A percentile compares a stretch with the other conserved stretches of the same genome.
These are phyloP conservation scores for Udeniomyces megalosporus DNA, from an alignment of 768 basidiomycete genomes.

Conservation along the genomic window DNA sequence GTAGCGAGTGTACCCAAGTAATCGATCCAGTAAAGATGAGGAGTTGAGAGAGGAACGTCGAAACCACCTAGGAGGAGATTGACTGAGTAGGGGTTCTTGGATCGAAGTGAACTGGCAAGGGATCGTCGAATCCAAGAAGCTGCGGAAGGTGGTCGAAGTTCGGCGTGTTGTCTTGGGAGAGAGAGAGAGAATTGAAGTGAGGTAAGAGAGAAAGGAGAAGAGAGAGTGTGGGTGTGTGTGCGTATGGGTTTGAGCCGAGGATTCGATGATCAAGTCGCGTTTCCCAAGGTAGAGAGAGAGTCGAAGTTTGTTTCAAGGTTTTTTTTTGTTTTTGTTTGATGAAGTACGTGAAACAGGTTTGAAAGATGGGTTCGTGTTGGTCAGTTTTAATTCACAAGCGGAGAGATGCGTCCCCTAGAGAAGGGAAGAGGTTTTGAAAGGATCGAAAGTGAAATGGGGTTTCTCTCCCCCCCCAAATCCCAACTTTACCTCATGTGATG, in stretches of 20 bases:
- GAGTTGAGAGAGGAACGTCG: conserved; percentile 46
- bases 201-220: neutral
- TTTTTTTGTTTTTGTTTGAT: no score
- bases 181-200: neutral
- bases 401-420: no score
- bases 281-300: no score
- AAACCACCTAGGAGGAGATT: conserved; percentile 87
- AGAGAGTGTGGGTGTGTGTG: neutral
- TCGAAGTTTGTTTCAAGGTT: neutral
- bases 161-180: conserved; percentile 36
- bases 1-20: conserved; percentile 77
- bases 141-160: conserved; percentile 75
- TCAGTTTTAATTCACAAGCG: no score
- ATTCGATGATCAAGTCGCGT: neutral
- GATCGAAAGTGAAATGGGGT: neutral
- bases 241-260: neutral
- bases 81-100: conserved; percentile 72
- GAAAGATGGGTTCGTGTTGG: no score
- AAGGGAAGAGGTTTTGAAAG: neutral
- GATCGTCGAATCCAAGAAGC: conserved; percentile 88
- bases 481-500: conserved; percentile 93
- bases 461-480: no score
- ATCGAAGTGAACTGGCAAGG: conserved; percentile 75
- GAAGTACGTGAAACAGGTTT: no score
- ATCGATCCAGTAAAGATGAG: conserved; percentile 86